Evolutionary conservation across 805 yeast genomes (phyloP).

Genomic region (Nakazawaea ishiwadae): DNA sequence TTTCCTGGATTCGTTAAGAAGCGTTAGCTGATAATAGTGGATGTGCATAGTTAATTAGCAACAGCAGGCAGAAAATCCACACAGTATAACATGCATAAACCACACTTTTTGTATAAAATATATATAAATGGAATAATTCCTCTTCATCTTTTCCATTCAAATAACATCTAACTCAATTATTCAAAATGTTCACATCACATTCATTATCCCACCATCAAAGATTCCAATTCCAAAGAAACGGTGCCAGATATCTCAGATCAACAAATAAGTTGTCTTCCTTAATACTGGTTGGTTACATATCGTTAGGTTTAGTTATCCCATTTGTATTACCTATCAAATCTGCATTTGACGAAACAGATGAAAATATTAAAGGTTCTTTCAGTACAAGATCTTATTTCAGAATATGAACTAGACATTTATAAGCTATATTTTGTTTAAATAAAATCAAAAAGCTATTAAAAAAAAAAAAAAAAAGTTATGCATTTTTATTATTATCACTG

Average conservation of each 20-base stretch:
- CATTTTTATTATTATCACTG: neutral
- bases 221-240: constrained; percentile 2
- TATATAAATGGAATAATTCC: no score
- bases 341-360: constrained; percentile 17
- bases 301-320: constrained; percentile 30
- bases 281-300: constrained; percentile 25
- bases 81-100: neutral
- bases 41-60: no score
- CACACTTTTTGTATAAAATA: no score
- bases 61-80: neutral
- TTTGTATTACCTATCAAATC: constrained; percentile 28
- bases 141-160: no score
- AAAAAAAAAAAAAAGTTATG: neutral
- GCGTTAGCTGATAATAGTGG: no score
- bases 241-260: constrained; percentile 1
- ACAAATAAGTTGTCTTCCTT: constrained; percentile 10
- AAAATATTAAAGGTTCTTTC: constrained; percentile 12
- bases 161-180: no score
- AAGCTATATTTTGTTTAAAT: no score
- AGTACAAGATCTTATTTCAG: constrained; percentile 13
- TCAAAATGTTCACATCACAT: no score
- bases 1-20: neutral
- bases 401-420: neutral
- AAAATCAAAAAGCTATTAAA: no score
- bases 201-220: no score